Evolutionary conservation across 2,329 filamentous ascomycete genomes (phyloP).

Genomic region (Alternaria brassicicola): DNA sequence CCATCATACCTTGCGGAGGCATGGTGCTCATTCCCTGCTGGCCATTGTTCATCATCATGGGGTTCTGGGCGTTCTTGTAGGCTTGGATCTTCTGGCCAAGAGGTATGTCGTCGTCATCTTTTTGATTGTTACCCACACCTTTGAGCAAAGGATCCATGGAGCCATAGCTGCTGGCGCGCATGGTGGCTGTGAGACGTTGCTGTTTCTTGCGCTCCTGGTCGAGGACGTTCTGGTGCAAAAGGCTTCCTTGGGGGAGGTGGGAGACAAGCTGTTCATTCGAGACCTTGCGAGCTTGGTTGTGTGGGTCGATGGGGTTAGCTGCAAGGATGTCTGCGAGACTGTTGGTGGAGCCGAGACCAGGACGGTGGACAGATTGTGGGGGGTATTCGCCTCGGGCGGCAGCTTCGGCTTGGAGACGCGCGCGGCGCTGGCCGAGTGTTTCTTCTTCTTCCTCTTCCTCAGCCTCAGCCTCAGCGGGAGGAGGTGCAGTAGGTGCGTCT

Average conservation of each 20-base stretch:
- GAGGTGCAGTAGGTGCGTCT: constrained; percentile 33
- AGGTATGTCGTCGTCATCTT: constrained; percentile 36
- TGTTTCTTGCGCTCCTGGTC: constrained; percentile 47
- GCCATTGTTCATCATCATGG: constrained; percentile 19
- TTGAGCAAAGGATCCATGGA: constrained; percentile 38
- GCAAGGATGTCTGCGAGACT: constrained; percentile 68
- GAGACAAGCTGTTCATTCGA: constrained; percentile 44
- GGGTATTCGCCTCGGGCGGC: constrained; percentile 53
- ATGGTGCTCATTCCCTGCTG: constrained; percentile 20
- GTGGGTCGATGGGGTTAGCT: constrained; percentile 56
- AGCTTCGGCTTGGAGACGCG: constrained; percentile 73
- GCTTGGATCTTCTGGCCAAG: constrained; percentile 45
- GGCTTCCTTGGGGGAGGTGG: constrained; percentile 47
- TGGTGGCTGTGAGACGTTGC: constrained; percentile 43
- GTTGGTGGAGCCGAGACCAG: constrained; percentile 52
- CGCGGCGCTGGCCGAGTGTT: constrained; percentile 77
- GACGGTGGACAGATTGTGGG: constrained; percentile 32
- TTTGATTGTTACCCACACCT: constrained; percentile 31
- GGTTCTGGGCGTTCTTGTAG: constrained; percentile 44
- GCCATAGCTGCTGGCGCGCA: constrained; percentile 40
- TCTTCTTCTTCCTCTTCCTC: constrained; percentile 65
- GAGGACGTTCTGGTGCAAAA: constrained; percentile 49
- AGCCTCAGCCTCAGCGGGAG: constrained; percentile 18
- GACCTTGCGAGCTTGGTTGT: constrained; percentile 44
- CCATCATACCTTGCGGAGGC: constrained; percentile 24